Evolutionary conservation across 345 rosid genomes (phyloP).

Genomic region (Pelargonium nanum): DNA sequence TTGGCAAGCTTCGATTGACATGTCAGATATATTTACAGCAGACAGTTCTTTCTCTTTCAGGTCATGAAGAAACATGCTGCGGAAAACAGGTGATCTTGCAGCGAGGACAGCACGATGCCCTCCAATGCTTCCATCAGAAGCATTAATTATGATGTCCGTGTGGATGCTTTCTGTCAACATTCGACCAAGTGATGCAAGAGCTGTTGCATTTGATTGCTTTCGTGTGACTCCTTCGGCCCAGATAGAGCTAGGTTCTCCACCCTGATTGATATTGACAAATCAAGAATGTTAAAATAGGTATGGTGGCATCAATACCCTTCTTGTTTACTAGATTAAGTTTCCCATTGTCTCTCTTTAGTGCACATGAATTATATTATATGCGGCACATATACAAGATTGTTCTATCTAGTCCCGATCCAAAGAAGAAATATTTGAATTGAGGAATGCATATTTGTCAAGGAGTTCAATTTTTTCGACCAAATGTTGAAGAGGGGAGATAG

Average conservation of each 20-base stretch:
- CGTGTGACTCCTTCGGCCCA: slow-evolving; percentile 54
- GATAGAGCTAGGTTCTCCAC: slow-evolving; percentile 60
- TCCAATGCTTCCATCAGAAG: slow-evolving; percentile 69
- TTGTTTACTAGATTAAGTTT: not conserved
- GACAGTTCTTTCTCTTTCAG: slow-evolving; percentile 87
- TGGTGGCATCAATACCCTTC: not conserved
- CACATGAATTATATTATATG: not conserved
- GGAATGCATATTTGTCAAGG: not conserved
- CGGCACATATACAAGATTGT: too few species aligned
- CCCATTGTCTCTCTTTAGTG: not conserved
- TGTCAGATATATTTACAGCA: slow-evolving; percentile 60
- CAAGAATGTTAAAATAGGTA: not conserved
- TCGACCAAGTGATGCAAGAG: slow-evolving; percentile 57
- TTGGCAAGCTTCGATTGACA: slow-evolving; percentile 71
- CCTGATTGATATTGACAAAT: slow-evolving; percentile 28
- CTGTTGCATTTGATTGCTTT: slow-evolving; percentile 41
- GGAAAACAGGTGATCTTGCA: slow-evolving; percentile 77
- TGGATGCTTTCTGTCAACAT: slow-evolving; percentile 84
- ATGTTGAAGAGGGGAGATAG: not conserved
- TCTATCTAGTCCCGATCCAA: too few species aligned
- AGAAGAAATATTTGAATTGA: too few species aligned
- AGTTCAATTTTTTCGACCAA: too few species aligned
- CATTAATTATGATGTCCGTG: slow-evolving; percentile 62
- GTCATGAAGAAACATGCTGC: slow-evolving; percentile 76
- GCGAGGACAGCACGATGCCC: slow-evolving; percentile 91